These are phyloP conservation scores for Hydrangea macrophylla DNA, from an alignment of 148 eudicot genomes.

Conservation along the genomic window DNA sequence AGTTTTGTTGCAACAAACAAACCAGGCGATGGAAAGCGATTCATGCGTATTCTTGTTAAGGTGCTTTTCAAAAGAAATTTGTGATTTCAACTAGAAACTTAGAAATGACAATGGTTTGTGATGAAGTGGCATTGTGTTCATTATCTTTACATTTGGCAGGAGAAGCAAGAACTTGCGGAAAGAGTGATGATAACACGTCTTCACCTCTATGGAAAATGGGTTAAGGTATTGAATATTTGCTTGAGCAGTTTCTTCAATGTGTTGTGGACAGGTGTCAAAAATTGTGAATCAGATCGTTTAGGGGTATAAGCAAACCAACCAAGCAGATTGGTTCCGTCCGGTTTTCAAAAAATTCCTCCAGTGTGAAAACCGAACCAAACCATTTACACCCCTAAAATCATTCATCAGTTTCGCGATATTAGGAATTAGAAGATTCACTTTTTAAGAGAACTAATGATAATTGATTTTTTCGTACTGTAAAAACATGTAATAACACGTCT, in stretches of 20 bases:
- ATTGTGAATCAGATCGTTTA: too few species aligned
- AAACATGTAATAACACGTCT: too few species aligned
- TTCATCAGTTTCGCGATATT: too few species aligned
- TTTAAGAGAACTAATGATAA: too few species aligned
- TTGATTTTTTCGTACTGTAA: too few species aligned
- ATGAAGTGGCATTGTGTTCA: not conserved
- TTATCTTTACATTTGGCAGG: constrained; percentile 37
- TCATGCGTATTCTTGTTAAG: constrained; percentile 77
- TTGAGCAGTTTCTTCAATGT: not conserved
- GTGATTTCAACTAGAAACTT: not conserved
- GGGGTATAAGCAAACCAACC: too few species aligned
- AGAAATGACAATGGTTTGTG: not conserved
- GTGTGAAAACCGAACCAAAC: too few species aligned
- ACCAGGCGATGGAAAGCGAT: constrained; percentile 71
- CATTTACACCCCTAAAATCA: too few species aligned
- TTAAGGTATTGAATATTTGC: constrained; percentile 48
- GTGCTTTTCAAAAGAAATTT: constrained; percentile 18
- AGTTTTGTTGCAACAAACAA: constrained; percentile 71
- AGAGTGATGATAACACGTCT: constrained; percentile 94
- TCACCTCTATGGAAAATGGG: constrained; percentile 89
- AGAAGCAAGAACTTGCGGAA: constrained; percentile 84
- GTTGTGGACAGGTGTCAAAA: too few species aligned
- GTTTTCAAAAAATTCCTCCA: too few species aligned
- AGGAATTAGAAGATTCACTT: too few species aligned
- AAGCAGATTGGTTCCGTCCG: too few species aligned